Evolutionary conservation across 208 protist species (phyloP), one percentile per base, ranked within the genome.

Genomic region (Acanthamoeba royreba): DNA sequence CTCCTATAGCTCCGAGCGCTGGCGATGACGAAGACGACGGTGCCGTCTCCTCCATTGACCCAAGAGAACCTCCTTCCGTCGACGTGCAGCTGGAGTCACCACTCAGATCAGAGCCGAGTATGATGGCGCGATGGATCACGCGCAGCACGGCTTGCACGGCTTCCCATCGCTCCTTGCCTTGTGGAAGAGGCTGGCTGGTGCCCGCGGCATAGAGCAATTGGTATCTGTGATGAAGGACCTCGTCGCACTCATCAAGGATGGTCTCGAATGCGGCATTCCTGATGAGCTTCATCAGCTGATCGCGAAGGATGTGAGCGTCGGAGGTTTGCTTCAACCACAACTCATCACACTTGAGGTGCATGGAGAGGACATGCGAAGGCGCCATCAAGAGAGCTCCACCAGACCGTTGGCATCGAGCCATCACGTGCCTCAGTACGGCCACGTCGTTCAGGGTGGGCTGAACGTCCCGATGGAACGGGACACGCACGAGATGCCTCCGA

Each of bases 211-310:
- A 92, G 45, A 92, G 8, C 31, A 92, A 35, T 58, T 92, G 87
- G 35, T 92, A 92, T 8, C 35, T 69, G 7, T 25, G n/a, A 2
- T 31, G 38, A 7, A 92, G 53, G 47, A 92, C 15, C 47, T 92
- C 87, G 49, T 92, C 87, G 33, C 45, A 63, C 46, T 92, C 87
- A 58, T 92, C 87, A 1, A 92, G 22, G 35, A 92, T 63, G 55
- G 55, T 63, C 55, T n/a, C 55, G 55, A 35, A 63, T 17, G 55
- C 25, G 25, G 31, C 25, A 17, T 63, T 28, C 2, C 55, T 17
- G 15, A 4, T 35, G 25, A 63, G 25, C 25, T 7, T 19, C 8
- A 63, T 4, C 2, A 63, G 55, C 25, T 17, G 25, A 7, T 63
- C 31, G 55, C n/a, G n/a, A n/a, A n/a, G n/a, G n/a, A n/a, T n/a